These are phyloP conservation scores for Litchi chinensis DNA, from an alignment of 345 rosid genomes.

Conservation along the genomic window DNA sequence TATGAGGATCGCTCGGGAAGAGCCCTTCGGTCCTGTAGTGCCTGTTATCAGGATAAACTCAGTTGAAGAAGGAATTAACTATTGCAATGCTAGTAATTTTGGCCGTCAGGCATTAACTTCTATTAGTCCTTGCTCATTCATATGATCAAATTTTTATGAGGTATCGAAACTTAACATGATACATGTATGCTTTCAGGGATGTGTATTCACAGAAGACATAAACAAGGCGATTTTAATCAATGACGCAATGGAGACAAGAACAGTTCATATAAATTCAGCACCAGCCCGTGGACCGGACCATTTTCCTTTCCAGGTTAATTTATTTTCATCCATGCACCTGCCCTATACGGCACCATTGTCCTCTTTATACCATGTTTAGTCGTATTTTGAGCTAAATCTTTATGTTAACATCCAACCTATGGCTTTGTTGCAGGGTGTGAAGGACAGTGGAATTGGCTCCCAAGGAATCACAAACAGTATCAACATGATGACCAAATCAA, in stretches of 20 bases:
- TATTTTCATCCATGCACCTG: not conserved
- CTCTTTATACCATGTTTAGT: not conserved
- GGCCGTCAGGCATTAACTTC: conserved; percentile 69
- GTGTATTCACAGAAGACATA: conserved; percentile 87
- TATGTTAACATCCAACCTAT: not conserved
- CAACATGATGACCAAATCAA: conserved; percentile 90
- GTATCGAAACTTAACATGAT: too few relatives aligned
- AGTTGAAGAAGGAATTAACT: conserved; percentile 89
- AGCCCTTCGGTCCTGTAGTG: conserved; percentile 86
- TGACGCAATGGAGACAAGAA: conserved; percentile 98
- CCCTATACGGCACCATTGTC: too few relatives aligned
- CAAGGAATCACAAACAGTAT: conserved; percentile 96
- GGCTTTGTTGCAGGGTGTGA: conserved; percentile 62
- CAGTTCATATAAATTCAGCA: conserved; percentile 96
- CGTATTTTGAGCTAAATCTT: too few relatives aligned
- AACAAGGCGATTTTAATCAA: conserved; percentile 85
- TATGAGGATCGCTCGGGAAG: conserved; percentile 99
- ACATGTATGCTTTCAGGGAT: conserved; percentile 52
- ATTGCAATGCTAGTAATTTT: conserved; percentile 96
- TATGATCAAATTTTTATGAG: too few relatives aligned
- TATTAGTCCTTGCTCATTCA: not conserved
- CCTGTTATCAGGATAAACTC: conserved; percentile 80
- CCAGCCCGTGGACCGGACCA: conserved; percentile 99
- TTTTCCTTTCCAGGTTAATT: conserved; percentile 93
- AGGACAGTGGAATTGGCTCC: conserved; percentile 97